Conservation (phyloP, 371 early-diverging fungal species). For the Mucor circinelloides region DNA sequence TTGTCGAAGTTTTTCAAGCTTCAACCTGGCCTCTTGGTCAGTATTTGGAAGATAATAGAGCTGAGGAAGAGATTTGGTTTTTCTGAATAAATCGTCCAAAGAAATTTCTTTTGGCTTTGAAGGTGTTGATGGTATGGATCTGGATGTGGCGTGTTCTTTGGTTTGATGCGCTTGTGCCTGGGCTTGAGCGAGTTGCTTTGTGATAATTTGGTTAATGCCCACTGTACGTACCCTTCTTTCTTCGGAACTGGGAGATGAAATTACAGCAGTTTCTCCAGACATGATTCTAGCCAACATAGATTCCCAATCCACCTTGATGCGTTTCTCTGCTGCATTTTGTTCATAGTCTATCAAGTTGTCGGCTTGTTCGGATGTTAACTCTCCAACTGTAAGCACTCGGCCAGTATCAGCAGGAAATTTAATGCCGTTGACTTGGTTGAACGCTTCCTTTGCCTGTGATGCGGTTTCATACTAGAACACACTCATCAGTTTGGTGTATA, state of each 20-base stretch:
- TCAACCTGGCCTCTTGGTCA: conserved; percentile 40
- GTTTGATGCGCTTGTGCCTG: conserved; percentile 21
- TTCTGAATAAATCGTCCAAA: conserved; percentile 55
- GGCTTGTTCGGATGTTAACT: conserved; percentile 59
- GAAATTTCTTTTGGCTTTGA: conserved; percentile 29
- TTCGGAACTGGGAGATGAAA: conserved; percentile 12
- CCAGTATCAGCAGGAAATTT: conserved; percentile 75
- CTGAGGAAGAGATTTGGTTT: conserved; percentile 50
- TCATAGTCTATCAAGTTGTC: conserved; percentile 61
- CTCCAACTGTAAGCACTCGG: conserved; percentile 55
- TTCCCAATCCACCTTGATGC: conserved; percentile 47
- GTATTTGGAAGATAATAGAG: conserved; percentile 58
- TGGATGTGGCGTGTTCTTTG: background rate
- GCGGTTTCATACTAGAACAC: conserved; percentile 54
- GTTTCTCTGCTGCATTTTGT: conserved; percentile 57
- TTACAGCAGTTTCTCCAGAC: conserved; percentile 13
- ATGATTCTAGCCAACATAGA: conserved; percentile 23
- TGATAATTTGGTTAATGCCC: conserved; percentile 46
- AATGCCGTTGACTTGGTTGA: conserved; percentile 54
- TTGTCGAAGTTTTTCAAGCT: conserved; percentile 27
- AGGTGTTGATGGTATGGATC: background rate
- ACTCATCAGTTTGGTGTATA: background rate
- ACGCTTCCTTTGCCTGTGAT: conserved; percentile 58
- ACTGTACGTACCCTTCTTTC: conserved; percentile 28
- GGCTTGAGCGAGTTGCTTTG: conserved; percentile 47